Evolutionary conservation across 2,329 filamentous ascomycete genomes (phyloP), one percentile per base, ranked within the genome.

Genomic region (Penicillium sclerotigenum): DNA sequence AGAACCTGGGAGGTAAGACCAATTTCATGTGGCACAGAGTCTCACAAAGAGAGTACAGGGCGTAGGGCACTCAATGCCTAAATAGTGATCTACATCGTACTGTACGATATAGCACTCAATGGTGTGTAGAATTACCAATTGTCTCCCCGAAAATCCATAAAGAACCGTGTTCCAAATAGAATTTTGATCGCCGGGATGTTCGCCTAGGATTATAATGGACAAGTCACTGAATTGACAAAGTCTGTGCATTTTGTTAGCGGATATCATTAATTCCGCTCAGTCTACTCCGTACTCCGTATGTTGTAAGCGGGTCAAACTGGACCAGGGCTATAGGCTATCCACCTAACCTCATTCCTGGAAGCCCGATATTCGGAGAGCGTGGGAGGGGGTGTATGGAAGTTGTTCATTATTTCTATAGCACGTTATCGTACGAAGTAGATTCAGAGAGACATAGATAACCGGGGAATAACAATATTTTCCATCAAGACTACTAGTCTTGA

Each of bases 111-210:
- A 43, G 24, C 24, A n/a, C 5, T 22, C n/a, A n/a, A 26, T 28
- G 16, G 9, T 0, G 9, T 0, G 18, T n/a, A n/a, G 28, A 26
- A 22, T 33, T 10, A 22, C 8, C 18, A 18, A 20, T 22, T 26
- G n/a, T n/a, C 4, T 33, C 37, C 18, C 37, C 33, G 28, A 18
- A 43, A 33, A 28, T 3, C 13, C 28, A 13, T 1, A 26, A 20
- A 24, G 13, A 29, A 22, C 34, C 11, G 20, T 8, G 40, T 55
- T 56, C 52, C 34, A 56, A 34, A 26, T 34, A n/a, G 47, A 40
- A 56, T 36, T 52, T 40, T 46, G 53, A 52, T 52, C 47, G 34
- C 41, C 47, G 26, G 28, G 52, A 56, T 52, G 40, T 46, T 52
- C 53, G 33, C 26, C 53, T 40, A 56, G 47, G 40, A 56, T 55